Conservation (phyloP, 352 stramenopile species). For the Globisporangium carolinianum region DNA sequence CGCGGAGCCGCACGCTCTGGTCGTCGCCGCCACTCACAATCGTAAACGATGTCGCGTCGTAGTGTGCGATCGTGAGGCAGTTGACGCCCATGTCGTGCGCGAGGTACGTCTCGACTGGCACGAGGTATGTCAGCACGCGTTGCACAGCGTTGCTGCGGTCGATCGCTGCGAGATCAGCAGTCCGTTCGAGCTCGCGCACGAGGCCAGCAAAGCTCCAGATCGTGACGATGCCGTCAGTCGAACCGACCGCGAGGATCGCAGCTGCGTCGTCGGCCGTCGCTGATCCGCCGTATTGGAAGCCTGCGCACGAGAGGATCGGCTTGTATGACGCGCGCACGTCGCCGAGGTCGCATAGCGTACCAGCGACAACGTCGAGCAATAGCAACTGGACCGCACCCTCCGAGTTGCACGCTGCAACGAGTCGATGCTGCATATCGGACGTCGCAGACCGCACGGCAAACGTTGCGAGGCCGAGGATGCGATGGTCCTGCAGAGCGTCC, state of each 20-base stretch:
- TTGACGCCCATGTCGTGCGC: conserved; percentile 85
- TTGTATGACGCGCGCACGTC: conserved; percentile 62
- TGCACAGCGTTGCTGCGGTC: not conserved
- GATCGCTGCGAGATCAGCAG: not conserved
- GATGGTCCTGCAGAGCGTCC: conserved; percentile 68
- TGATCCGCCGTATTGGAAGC: conserved; percentile 21
- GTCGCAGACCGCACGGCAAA: conserved; percentile 24
- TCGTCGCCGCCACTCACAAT: conserved; percentile 80
- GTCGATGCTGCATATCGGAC: conserved; percentile 15
- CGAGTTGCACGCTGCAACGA: conserved; percentile 70
- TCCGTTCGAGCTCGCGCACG: conserved; percentile 15
- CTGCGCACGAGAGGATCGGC: conserved; percentile 67
- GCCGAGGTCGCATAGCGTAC: conserved; percentile 34
- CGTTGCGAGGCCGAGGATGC: conserved; percentile 66
- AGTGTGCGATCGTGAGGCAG: conserved; percentile 34
- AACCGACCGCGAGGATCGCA: conserved; percentile 61
- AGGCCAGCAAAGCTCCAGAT: conserved; percentile 53
- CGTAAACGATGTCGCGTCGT: conserved; percentile 25
- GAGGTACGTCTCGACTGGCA: conserved; percentile 48
- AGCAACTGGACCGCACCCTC: conserved; percentile 64
- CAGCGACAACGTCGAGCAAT: conserved; percentile 36
- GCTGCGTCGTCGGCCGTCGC: conserved; percentile 1
- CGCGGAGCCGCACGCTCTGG: conserved; percentile 46
- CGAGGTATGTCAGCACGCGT: conserved; percentile 18
- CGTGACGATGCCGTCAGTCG: conserved; percentile 75